A percentile compares a stretch with the other conserved stretches of the same genome.
These are phyloP conservation scores for Penicillium thymicola DNA, from an alignment of 2,329 filamentous ascomycete genomes.

Conservation along the genomic window DNA sequence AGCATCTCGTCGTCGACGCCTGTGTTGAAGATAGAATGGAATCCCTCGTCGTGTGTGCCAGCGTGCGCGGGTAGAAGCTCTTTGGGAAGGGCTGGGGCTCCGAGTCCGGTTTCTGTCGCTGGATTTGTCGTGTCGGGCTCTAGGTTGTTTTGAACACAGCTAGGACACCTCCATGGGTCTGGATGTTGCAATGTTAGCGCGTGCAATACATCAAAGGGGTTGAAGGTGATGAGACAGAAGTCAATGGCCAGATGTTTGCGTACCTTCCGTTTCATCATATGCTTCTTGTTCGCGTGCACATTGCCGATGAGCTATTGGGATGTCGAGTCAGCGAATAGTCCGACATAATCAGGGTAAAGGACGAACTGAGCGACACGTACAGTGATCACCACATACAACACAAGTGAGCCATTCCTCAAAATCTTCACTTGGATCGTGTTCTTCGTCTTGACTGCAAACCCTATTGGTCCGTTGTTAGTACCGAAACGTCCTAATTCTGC, in stretches of 20 bases:
- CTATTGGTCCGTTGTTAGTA: constrained; percentile 47
- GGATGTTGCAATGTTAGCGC: constrained; percentile 48
- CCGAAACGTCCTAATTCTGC: not conserved
- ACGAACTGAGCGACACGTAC: constrained; percentile 54
- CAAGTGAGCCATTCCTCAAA: constrained; percentile 78
- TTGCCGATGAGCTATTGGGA: constrained; percentile 75
- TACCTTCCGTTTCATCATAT: constrained; percentile 63
- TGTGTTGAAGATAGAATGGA: constrained; percentile 74
- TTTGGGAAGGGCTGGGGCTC: constrained; percentile 64
- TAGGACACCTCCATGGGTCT: constrained; percentile 61
- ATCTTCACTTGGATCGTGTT: constrained; percentile 75
- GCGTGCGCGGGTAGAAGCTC: constrained; percentile 69
- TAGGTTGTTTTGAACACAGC: constrained; percentile 48
- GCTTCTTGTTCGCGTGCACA: constrained; percentile 73
- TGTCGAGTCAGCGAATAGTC: constrained; percentile 41
- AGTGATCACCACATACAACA: constrained; percentile 72
- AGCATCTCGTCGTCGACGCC: constrained; percentile 68
- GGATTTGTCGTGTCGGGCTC: constrained; percentile 30
- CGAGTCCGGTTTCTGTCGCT: constrained; percentile 50
- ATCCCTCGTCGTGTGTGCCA: constrained; percentile 62
- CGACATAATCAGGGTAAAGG: constrained; percentile 23
- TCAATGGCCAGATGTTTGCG: not conserved
- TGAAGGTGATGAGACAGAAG: not conserved
- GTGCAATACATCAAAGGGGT: not conserved
- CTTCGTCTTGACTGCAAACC: constrained; percentile 79